These are phyloP conservation scores for Ophiostoma piceae DNA, from an alignment of 2,329 filamentous ascomycete species.

Conservation along the genomic window DNA sequence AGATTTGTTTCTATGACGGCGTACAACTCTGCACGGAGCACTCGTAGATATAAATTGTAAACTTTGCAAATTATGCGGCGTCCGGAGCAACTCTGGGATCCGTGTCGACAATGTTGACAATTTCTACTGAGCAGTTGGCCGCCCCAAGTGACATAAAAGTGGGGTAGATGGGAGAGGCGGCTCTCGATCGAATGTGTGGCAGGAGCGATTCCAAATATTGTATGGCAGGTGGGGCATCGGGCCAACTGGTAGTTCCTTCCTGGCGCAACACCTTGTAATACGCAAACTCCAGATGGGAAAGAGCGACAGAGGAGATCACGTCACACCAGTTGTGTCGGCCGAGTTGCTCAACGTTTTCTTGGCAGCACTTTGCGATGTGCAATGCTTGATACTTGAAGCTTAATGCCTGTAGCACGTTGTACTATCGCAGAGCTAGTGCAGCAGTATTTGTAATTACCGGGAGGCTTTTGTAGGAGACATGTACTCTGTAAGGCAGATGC, in stretches of 20 bases:
- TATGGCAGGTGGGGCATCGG: constrained; percentile 16
- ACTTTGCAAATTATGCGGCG: constrained; percentile 1
- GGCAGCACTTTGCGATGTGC: not conserved
- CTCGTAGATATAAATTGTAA: not conserved
- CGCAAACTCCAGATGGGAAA: not conserved
- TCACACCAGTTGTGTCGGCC: not conserved
- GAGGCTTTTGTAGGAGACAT: not conserved
- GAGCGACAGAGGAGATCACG: not conserved
- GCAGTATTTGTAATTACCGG: not conserved
- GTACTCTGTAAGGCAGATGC: not conserved
- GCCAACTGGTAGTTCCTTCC: constrained; percentile 14
- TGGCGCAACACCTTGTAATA: not conserved
- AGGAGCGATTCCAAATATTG: constrained; percentile 15
- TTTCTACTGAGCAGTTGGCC: not conserved
- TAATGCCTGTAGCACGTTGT: not conserved
- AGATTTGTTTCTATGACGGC: not conserved
- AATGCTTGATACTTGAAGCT: not conserved
- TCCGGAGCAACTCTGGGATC: constrained; percentile 10
- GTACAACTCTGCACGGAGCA: too few species aligned
- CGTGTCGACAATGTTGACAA: not conserved
- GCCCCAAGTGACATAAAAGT: not conserved
- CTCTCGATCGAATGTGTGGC: not conserved
- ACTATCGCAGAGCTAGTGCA: not conserved
- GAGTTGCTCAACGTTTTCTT: not conserved
- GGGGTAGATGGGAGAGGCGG: not conserved